phyloP scores from a whole-genome alignment of 2,329 filamentous ascomycete species.

The Paraphaeosphaeria minitans region DNA sequence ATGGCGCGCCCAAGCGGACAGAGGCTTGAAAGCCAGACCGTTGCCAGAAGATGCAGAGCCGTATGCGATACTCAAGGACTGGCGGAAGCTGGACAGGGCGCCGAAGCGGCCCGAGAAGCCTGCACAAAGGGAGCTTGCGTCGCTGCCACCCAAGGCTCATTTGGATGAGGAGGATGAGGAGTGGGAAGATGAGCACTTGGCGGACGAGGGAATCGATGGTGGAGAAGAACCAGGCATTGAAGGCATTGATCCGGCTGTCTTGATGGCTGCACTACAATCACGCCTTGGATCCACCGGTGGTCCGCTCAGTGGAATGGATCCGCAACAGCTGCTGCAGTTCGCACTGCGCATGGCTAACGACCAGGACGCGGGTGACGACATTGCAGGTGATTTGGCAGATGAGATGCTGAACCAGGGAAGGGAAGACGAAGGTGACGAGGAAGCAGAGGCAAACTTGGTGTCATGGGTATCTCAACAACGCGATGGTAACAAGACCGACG shows the following conservation, averaged over 20 bases:
- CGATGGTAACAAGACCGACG: conserved; percentile 22
- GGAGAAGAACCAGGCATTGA: conserved; percentile 21
- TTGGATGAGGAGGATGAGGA: conserved; percentile 9
- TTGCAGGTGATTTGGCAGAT: conserved; percentile 50
- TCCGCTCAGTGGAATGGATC: conserved; percentile 48
- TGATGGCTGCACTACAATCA: conserved; percentile 44
- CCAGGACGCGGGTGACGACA: conserved; percentile 49
- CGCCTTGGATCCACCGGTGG: conserved; percentile 42
- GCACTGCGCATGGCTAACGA: conserved; percentile 53
- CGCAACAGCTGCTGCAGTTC: conserved; percentile 49
- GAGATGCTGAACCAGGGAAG: conserved; percentile 47
- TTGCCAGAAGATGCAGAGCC: conserved; percentile 36
- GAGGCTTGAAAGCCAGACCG: conserved; percentile 29
- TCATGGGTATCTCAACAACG: conserved; percentile 42
- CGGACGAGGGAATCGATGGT: conserved; percentile 21
- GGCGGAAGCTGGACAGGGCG: conserved; percentile 46
- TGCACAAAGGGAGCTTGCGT: conserved; percentile 18
- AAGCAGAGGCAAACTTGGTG: conserved; percentile 36
- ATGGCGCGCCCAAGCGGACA: conserved; percentile 38
- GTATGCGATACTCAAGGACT: conserved; percentile 53
- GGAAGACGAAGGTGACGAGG: conserved; percentile 37
- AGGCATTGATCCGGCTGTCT: conserved; percentile 45
- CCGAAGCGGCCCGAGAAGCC: conserved; percentile 29
- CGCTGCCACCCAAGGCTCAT: conserved; percentile 19
- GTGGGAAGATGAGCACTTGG: conserved; percentile 18